Evolutionary conservation across 805 yeast species (phyloP), one percentile per base, ranked within the genome.

Genomic region (Peterozyma xylosa): DNA sequence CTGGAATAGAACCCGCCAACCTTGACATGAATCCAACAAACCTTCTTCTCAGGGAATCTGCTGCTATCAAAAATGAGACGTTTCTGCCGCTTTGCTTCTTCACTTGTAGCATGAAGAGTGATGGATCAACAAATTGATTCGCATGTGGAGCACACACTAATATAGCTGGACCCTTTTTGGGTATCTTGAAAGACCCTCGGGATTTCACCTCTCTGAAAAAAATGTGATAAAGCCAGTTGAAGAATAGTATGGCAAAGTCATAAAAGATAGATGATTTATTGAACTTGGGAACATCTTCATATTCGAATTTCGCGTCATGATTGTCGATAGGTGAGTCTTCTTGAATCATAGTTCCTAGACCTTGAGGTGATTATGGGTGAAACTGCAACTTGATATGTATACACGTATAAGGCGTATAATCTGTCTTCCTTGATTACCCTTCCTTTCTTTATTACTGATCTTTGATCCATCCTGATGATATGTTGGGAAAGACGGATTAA

Each of bases 111-210:
- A 86, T 80, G 30, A 87, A 68, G 40, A 93, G 70, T 21, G 89
- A 77, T 5, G 67, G 68, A 52, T 76, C 83, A 33, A 85, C 79
- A 49, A 85, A 86, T 55, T 87, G 96, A 57, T 87, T 87, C n/a
- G 96, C 95, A 66, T 91, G 99, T 1, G 98, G 98, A 2, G 96
- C 99, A 10, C 93, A 95, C 33, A 93, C 98, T 49, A 93, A 82
- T 43, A 91, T 83, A 9, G 89, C 82, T 0, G 98, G 91, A 0
- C 96, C 97, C 9, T 73, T 62, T 30, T 73, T 69, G 1, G 84
- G 83, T 32, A 77, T 53, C 44, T 76, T 74, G 64, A 78, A 87
- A 1, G 96, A 88, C 1, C 97, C 96, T 47, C 98, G 73, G 3
- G 93, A 80, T 42, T 87, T 73, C 49, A 91, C 88, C 57, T 90